phyloP scores from a whole-genome alignment of 495 filamentous ascomycete genomes.

The Podospora sp. region DNA sequence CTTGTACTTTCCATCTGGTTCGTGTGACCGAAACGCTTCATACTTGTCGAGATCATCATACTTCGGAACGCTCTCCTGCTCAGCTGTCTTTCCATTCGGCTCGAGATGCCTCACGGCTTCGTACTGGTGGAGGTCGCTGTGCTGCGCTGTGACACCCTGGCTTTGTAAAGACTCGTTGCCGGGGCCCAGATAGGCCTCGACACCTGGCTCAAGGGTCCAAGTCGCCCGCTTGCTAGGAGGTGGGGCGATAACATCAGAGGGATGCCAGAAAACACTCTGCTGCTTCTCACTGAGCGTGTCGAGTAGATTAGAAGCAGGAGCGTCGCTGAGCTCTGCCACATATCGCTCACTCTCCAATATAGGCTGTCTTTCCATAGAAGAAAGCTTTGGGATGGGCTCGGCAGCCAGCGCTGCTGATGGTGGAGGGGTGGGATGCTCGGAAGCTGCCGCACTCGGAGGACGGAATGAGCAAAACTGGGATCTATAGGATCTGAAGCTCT shows the following conservation, averaged over 20 bases:
- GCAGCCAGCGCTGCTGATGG: slow-evolving; percentile 28
- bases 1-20: slow-evolving; percentile 35
- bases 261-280: slow-evolving; percentile 32
- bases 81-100: slow-evolving; percentile 26
- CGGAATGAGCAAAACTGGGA: slow-evolving; percentile 39
- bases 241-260: slow-evolving; percentile 21
- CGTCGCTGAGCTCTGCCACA: slow-evolving; percentile 27
- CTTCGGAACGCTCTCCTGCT: slow-evolving; percentile 11
- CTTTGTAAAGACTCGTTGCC: not conserved
- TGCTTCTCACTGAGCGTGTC: slow-evolving; percentile 23
- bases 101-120: slow-evolving; percentile 30
- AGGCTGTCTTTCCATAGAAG: slow-evolving; percentile 30
- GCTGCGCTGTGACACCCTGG: slow-evolving; percentile 1
- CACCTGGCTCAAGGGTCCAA: not conserved
- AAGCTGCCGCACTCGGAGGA: slow-evolving; percentile 26
- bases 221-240: not conserved
- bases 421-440: not conserved
- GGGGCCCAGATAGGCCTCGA: not conserved
- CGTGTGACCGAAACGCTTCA: slow-evolving; percentile 23
- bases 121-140: slow-evolving; percentile 35
- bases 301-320: slow-evolving; percentile 4
- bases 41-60: slow-evolving; percentile 29
- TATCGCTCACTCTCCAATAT: slow-evolving; percentile 36
- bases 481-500: slow-evolving; percentile 42
- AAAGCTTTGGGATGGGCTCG: not conserved